Evolutionary conservation across 495 filamentous ascomycete genomes (phyloP), one percentile per base, ranked within the genome.

Genomic region (Aspergillus olivimuriae): DNA sequence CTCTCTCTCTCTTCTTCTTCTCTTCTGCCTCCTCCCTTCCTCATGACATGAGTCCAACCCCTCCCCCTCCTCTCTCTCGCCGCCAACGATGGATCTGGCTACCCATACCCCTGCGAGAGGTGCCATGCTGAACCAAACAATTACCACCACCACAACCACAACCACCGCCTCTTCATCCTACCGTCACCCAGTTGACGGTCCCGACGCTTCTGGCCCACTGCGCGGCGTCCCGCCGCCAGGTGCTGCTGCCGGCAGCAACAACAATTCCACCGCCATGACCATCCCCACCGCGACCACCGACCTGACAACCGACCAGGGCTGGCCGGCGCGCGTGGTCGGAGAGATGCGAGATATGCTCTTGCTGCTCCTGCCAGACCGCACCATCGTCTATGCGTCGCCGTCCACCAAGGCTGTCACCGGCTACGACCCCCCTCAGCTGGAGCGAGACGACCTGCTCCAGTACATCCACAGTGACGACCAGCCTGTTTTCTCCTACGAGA

Each of bases 381-480:
- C 82, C 41, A 83, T 98, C 41, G 75, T 81, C 40, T 94, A 94
- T 58, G 81, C 82, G 4, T 94, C 90, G 17, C 86, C 87, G 2
- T 94, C 87, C 14, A 75, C 80, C 48, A 79, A 82, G 55, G 49
- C 65, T n/a, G 72, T 98, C 48, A 94, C 87, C 5, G 89, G 90
- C 23, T 88, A 85, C 57, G 71, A 74, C 5, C 60, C 75, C 1
- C 70, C 78, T 10, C 82, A 90, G 52, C 66, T 98, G 9, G 68
- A 86, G 41, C 83, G 85, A 40, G 77, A 73, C 49, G 83, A 86
- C 44, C 77, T 97, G 14, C 74, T 74, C 8, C 81, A 94, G 19
- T 82, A 86, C 50, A 82, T 97, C 34, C 92, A 98, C 50, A 77
- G 83, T 9, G 91, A 96, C 63, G 92, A 98, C 69, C 80, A 81